phyloP scores from a whole-genome alignment of 345 rosid species.

The Syzygium oleosum region DNA sequence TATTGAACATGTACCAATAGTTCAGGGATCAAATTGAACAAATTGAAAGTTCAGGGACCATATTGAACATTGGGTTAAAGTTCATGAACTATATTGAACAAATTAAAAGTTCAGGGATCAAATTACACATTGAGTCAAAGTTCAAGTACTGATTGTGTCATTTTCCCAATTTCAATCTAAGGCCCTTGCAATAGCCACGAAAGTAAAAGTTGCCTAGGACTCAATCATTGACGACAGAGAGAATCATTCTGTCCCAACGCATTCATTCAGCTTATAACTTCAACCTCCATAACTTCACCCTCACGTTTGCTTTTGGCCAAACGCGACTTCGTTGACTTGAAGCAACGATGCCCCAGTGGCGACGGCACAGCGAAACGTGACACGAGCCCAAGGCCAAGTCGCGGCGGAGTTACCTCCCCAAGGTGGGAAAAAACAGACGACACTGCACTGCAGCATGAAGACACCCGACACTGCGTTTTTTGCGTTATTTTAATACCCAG shows the following conservation, averaged over 20 bases:
- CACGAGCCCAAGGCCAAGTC: background rate
- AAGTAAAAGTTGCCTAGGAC: background rate
- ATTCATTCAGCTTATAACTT: background rate
- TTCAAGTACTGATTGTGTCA: too few species aligned
- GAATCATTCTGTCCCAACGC: background rate
- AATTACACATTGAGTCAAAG: too few species aligned
- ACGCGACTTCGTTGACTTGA: background rate
- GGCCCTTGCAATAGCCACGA: background rate
- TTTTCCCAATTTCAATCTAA: background rate
- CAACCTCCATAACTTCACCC: background rate
- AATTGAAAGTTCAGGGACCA: too few species aligned
- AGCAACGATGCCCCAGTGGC: background rate
- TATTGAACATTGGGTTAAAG: too few species aligned
- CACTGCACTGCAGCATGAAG: background rate
- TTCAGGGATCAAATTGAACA: too few species aligned
- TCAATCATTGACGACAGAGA: background rate
- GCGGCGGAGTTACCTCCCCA: background rate
- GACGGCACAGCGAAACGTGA: background rate
- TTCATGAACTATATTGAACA: too few species aligned
- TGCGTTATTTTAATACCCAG: background rate
- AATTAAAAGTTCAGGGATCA: too few species aligned
- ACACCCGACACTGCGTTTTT: background rate
- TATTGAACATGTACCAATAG: too few species aligned
- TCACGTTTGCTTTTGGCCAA: background rate
- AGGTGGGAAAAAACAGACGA: background rate